phyloP scores from a whole-genome alignment of 1,139 yeast species.

The Geotrichum klebahnii region DNA sequence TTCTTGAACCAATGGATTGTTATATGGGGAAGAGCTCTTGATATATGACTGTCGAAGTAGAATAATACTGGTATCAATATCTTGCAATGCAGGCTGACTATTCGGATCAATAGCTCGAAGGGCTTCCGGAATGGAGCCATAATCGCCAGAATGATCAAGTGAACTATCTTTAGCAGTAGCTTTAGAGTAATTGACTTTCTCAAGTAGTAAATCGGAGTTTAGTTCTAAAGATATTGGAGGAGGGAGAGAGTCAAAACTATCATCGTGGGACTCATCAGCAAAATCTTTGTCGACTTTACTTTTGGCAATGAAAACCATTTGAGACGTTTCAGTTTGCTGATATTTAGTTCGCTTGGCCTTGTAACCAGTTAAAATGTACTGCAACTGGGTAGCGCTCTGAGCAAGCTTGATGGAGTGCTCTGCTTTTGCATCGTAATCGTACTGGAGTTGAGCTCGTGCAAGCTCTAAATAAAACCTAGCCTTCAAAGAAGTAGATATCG shows the following conservation, averaged over 20 bases:
- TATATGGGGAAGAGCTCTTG: constrained; percentile 66
- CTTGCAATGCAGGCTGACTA: constrained; percentile 66
- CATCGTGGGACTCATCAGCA: constrained; percentile 31
- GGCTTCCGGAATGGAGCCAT: constrained; percentile 48
- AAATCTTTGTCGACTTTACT: constrained; percentile 40
- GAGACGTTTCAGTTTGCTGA: constrained; percentile 67
- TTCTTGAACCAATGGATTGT: constrained; percentile 69
- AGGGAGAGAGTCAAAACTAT: constrained; percentile 21
- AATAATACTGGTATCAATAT: constrained; percentile 68
- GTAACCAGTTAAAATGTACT: constrained; percentile 75
- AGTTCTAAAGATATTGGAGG: constrained; percentile 47
- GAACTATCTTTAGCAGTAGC: constrained; percentile 37
- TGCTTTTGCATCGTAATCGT: constrained; percentile 60
- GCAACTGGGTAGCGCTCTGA: constrained; percentile 53
- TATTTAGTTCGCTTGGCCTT: constrained; percentile 82
- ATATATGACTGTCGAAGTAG: constrained; percentile 62
- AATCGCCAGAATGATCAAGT: constrained; percentile 43
- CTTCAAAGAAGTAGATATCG: constrained; percentile 38
- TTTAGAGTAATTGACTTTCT: constrained; percentile 54
- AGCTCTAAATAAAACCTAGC: constrained; percentile 55
- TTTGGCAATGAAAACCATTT: constrained; percentile 75
- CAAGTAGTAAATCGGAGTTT: constrained; percentile 75
- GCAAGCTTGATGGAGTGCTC: constrained; percentile 52
- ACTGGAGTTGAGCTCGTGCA: constrained; percentile 52
- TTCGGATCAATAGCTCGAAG: constrained; percentile 69